Evolutionary conservation across 352 stramenopile species (phyloP).

Genomic region (Aphanomyces cochlioides): DNA sequence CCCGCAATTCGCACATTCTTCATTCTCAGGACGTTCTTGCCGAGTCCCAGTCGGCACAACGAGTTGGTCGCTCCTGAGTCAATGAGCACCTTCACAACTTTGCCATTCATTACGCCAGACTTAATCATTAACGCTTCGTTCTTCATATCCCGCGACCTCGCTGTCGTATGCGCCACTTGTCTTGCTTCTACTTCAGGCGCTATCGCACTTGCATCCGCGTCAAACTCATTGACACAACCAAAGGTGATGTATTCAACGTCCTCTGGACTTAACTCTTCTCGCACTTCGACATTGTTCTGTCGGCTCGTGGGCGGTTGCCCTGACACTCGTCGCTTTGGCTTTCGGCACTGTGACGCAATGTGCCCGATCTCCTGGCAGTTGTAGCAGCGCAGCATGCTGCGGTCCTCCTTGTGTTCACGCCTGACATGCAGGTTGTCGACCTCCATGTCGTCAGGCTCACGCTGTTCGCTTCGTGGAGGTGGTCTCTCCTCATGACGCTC

Average conservation of each 20-base stretch:
- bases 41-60: not conserved
- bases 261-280: not conserved
- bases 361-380: not conserved
- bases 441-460: not conserved
- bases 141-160: not conserved
- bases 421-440: constrained; percentile 1
- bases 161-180: constrained; percentile 16
- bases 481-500: not conserved
- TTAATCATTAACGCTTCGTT: not conserved
- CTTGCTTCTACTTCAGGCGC: not conserved
- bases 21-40: not conserved
- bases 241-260: not conserved
- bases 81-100: not conserved
- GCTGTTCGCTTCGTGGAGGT: not conserved
- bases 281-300: not conserved
- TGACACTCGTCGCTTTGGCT: not conserved
- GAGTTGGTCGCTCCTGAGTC: constrained; percentile 10
- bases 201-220: not conserved
- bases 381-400: not conserved
- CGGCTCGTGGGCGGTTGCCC: not conserved
- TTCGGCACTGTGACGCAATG: not conserved
- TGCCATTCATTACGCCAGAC: not conserved
- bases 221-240: not conserved
- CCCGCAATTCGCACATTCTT: not conserved
- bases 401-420: not conserved